These are phyloP conservation scores for Vittaforma corneae DNA, from an alignment of 371 early-diverging fungal species.

Conservation along the genomic window DNA sequence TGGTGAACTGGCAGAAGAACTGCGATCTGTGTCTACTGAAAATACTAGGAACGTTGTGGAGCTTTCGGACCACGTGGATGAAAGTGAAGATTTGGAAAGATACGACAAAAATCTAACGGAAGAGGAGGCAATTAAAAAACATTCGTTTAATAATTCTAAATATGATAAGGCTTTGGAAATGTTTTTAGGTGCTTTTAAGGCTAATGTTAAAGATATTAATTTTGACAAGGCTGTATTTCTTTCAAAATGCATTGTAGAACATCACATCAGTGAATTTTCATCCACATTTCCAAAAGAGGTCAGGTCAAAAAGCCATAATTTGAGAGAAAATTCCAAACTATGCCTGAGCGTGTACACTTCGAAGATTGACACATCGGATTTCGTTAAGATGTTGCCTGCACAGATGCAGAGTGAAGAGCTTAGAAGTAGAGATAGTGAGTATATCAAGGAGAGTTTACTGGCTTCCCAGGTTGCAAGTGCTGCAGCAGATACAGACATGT, in stretches of 20 bases:
- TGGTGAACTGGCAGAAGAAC: too few relatives aligned
- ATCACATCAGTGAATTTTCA: conserved; percentile 1
- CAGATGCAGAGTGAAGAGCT: conserved; percentile 57
- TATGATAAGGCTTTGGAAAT: conserved; percentile 41
- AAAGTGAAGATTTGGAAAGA: too few relatives aligned
- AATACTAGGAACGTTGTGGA: too few relatives aligned
- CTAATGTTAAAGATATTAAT: conserved; percentile 9
- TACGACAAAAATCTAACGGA: neutral
- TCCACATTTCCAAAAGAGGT: conserved; percentile 41
- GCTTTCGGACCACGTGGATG: too few relatives aligned
- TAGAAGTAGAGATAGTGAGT: conserved; percentile 47
- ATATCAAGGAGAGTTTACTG: conserved; percentile 43
- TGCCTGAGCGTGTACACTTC: conserved; percentile 52
- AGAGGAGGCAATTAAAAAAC: neutral
- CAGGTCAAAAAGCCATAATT: conserved; percentile 53
- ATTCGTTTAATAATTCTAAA: conserved; percentile 14
- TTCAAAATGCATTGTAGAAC: conserved; percentile 22
- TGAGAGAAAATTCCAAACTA: conserved; percentile 56
- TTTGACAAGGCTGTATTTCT: neutral
- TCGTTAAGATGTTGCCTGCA: conserved; percentile 51
- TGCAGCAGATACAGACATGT: conserved; percentile 59
- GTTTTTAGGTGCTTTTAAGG: conserved; percentile 37
- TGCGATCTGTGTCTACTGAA: too few relatives aligned
- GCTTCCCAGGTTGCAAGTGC: conserved; percentile 53
- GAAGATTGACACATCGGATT: conserved; percentile 41